Evolutionary conservation across 176 grass and related monocot genomes (phyloP), one percentile per base, ranked within the genome.

Genomic region (Paspalum vaginatum): DNA sequence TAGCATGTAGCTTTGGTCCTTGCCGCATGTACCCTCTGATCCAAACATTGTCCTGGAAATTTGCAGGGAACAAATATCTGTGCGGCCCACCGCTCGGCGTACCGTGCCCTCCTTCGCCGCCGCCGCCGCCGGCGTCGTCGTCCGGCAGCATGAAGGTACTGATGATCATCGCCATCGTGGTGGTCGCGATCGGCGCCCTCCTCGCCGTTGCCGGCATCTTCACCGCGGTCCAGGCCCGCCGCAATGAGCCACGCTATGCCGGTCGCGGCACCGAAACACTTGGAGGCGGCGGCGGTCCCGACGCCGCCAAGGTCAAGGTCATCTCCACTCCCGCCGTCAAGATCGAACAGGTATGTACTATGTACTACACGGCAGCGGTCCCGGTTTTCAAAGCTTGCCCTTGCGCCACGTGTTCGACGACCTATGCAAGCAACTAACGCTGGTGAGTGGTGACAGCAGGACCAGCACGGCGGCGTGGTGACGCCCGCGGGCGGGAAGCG

Each of bases 41-140:
- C 43, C 20, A 17, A 67, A 60, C 11, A 11, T 68, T 68, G 3
- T 5, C 8, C 11, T 20, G 26, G 20, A 44, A 75, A 60, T 76
- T 0, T 84, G 61, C 52, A 97, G 95, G 92, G 3, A 97, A 97
- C 74, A 85, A 88, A 44, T 15, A 74, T 53, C 77, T 97, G 32
- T 97, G 92, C 25, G 91, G 91, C 7, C 18, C 74, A 18, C 83
- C 87, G 8, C 83, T 85, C n/a, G 40, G 6, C 11, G 22, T 72
- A 1, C 0, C 41, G 38, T 97, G 95, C 74, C 65, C n/a, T n/a
- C n/a, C n/a, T n/a, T n/a, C n/a, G n/a, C n/a, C 75, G 11, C 0
- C 45, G 1, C 43, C 75, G 24, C 6, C 78, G 2, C 48, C 83
- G 7, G 48, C 44, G 5, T 39, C 48, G 4, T 55, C 78, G 1